A percentile compares a stretch with the other conserved stretches of the same genome.
These are phyloP conservation scores for Lachnellula cervina DNA, from an alignment of 2,329 filamentous ascomycete species.

Conservation along the genomic window DNA sequence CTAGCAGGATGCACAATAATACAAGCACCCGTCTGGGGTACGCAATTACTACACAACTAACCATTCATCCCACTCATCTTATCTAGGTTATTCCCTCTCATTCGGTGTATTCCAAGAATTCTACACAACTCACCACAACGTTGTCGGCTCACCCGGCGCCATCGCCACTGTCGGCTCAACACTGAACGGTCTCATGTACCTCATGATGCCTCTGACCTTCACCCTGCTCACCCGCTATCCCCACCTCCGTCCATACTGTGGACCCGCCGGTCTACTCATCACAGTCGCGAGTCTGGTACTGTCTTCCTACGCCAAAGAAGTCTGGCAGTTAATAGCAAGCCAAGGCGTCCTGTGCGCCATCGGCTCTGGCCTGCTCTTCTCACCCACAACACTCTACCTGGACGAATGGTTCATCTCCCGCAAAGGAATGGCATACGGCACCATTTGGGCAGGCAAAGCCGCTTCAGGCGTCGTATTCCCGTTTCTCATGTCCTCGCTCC, in stretches of 20 bases:
- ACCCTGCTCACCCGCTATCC: constrained; percentile 36
- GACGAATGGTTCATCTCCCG: constrained; percentile 58
- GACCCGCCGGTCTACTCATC: constrained; percentile 35
- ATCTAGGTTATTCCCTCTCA: constrained; percentile 57
- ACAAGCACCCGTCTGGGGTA: constrained; percentile 51
- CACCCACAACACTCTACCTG: constrained; percentile 52
- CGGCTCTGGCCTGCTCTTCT: constrained; percentile 51
- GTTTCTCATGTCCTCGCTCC: constrained; percentile 48
- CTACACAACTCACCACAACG: constrained; percentile 40
- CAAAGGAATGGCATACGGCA: constrained; percentile 57
- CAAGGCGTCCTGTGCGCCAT: constrained; percentile 58
- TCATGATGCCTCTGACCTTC: constrained; percentile 47
- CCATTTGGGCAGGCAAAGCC: constrained; percentile 53
- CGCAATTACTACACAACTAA: constrained; percentile 6
- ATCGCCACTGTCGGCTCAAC: constrained; percentile 17
- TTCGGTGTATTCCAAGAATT: constrained; percentile 68
- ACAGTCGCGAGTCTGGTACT: constrained; percentile 43
- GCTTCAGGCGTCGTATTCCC: constrained; percentile 48
- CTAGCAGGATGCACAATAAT: constrained; percentile 46
- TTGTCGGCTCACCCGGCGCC: constrained; percentile 5
- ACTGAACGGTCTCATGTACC: constrained; percentile 50
- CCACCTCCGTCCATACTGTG: constrained; percentile 37
- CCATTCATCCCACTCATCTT: not conserved
- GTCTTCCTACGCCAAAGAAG: constrained; percentile 50
- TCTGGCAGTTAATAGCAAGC: constrained; percentile 51